These are phyloP conservation scores for Wickerhamiella allomyrinae DNA, from an alignment of 805 yeast species.

Conservation along the genomic window DNA sequence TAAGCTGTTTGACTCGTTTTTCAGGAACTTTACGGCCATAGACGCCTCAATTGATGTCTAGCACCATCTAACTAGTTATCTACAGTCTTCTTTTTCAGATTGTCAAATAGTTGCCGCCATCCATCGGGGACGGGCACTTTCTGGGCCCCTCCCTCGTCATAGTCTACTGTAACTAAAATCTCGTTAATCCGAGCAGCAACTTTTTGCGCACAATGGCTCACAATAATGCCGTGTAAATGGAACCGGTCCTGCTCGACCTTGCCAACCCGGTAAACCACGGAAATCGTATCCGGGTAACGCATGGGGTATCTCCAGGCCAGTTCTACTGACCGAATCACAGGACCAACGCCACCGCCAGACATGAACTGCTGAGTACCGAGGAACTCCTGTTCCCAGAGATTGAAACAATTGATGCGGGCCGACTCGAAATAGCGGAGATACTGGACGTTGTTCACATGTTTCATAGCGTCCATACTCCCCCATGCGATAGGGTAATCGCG, in stretches of 20 bases:
- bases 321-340: conserved; percentile 21
- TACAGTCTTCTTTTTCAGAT: not conserved
- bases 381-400: conserved; percentile 5
- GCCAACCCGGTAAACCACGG: conserved; percentile 19
- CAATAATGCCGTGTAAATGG: conserved; percentile 18
- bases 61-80: not conserved
- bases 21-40: conserved; percentile 17
- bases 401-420: conserved; percentile 20
- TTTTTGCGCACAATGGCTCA: conserved; percentile 21
- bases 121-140: conserved; percentile 21
- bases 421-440: conserved; percentile 24
- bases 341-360: conserved; percentile 18
- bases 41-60: conserved; percentile 6
- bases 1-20: conserved; percentile 48
- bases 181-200: conserved; percentile 24
- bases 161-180: conserved; percentile 22
- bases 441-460: conserved; percentile 23
- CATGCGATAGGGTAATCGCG: conserved; percentile 16
- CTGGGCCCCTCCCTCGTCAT: conserved; percentile 15
- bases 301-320: conserved; percentile 24
- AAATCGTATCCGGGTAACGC: conserved; percentile 21
- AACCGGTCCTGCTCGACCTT: conserved; percentile 18
- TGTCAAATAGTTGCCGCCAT: conserved; percentile 13
- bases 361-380: conserved; percentile 14
- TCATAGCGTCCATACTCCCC: conserved; percentile 21